These are phyloP conservation scores for Diaporthe nobilis DNA, from an alignment of 2,329 filamentous ascomycete genomes.

Conservation along the genomic window DNA sequence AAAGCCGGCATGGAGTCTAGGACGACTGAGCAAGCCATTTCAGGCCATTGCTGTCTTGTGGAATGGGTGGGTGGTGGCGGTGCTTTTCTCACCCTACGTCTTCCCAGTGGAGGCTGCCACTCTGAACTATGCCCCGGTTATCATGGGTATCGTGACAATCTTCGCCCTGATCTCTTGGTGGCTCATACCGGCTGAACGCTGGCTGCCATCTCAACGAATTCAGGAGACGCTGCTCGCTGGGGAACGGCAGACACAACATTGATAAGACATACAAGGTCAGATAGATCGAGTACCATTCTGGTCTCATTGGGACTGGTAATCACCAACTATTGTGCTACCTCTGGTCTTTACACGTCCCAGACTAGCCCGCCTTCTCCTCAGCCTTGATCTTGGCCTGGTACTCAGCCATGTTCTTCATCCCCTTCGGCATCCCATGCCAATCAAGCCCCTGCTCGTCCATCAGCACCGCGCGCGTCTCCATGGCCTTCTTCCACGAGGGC, in stretches of 20 bases:
- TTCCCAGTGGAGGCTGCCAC: constrained; percentile 60
- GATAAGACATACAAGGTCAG: background rate
- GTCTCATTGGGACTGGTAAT: too few relatives aligned
- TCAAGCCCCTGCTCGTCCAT: constrained; percentile 44
- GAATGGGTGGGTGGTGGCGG: constrained; percentile 65
- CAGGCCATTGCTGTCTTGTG: constrained; percentile 62
- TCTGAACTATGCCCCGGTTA: constrained; percentile 65
- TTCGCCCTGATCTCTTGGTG: constrained; percentile 63
- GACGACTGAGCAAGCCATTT: constrained; percentile 60
- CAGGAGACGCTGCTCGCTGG: constrained; percentile 49
- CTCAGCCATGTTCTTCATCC: constrained; percentile 14
- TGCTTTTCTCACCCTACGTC: constrained; percentile 61
- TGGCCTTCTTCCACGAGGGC: constrained; percentile 41
- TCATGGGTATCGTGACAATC: constrained; percentile 64
- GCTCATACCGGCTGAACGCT: constrained; percentile 60
- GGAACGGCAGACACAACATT: background rate
- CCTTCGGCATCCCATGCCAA: constrained; percentile 37
- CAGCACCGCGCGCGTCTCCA: constrained; percentile 37
- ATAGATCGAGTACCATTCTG: background rate
- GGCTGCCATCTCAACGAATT: constrained; percentile 61
- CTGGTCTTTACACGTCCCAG: too few relatives aligned
- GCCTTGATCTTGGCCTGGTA: constrained; percentile 18
- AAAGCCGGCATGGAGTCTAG: constrained; percentile 62
- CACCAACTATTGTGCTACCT: too few relatives aligned
- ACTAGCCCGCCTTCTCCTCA: background rate